Evolutionary conservation across 106 monocot species (phyloP), one percentile per base, ranked within the genome.

Genomic region (Vanilla planifolia): DNA sequence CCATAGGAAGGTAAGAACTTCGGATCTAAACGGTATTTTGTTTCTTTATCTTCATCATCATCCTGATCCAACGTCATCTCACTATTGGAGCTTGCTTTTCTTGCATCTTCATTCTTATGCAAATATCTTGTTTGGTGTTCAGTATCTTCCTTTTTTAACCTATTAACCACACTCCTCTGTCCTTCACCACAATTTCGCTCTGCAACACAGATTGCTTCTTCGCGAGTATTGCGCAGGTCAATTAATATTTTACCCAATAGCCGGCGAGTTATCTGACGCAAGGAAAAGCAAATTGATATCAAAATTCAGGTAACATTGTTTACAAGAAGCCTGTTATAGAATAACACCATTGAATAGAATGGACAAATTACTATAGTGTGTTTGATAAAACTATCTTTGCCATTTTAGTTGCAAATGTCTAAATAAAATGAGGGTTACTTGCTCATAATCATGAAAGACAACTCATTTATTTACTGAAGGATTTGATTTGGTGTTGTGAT

Each of bases 11-110:
- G 46, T n/a, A 19, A 59, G 62, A 47, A 91, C 96, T 85, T 92
- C 25, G 96, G 96, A 75, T 98, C 96, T 60, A 98, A 71, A 21
- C 96, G 90, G 66, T 98, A 98, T 85, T 91, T 84, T 53, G 76
- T 85, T 69, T 98, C 96, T 77, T 82, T 98, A 62, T 83, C 88
- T 37, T 98, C 96, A 34, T 95, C 95, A 36, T 91, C 96, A 43
- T 95, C 89, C 70, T 83, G 86, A 30, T 86, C 82, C 33, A 89
- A 40, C 65, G 89, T 74, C 52, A 81, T 95, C 62, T 98, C 91
- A 68, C 79, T 84, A 13, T 74, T 74, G 11, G 57, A 67, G 61
- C 87, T 76, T 42, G 80, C 48, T 65, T 81, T 75, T 67, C 73
- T 81, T 32, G 71, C 33, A 70, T 98, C 96, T 35, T 90, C 78